Evolutionary conservation across 495 filamentous ascomycete species (phyloP).

Genomic region (Cercophora samala): DNA sequence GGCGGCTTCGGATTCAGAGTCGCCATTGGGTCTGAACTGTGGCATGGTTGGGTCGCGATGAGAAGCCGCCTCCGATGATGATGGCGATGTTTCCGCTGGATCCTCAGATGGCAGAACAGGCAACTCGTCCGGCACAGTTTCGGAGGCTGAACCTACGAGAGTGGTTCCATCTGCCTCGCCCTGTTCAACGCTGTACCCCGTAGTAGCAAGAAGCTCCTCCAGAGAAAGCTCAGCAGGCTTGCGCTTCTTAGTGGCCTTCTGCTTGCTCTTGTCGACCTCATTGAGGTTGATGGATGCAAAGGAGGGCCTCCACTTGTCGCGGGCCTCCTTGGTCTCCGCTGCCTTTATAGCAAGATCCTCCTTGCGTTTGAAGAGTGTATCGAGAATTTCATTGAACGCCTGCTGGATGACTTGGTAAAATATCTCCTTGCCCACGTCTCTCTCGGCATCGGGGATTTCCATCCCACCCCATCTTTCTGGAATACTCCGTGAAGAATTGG

Average conservation of each 20-base stretch:
- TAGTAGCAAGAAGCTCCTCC: conserved; percentile 47
- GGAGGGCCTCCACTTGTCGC: conserved; percentile 51
- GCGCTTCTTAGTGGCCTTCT: neutral
- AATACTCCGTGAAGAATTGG: conserved; percentile 75
- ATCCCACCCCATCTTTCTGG: conserved; percentile 81
- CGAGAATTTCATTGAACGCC: conserved; percentile 86
- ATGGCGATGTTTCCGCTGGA: neutral
- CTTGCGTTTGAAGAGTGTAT: conserved; percentile 74
- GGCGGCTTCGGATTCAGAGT: conserved; percentile 17
- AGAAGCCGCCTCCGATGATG: conserved; percentile 11
- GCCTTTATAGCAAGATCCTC: conserved; percentile 74
- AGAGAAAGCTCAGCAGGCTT: conserved; percentile 39
- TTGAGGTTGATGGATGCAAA: conserved; percentile 50
- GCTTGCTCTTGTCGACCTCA: conserved; percentile 31
- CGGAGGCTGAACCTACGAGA: neutral
- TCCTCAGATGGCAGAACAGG: neutral
- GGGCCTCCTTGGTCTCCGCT: conserved; percentile 58
- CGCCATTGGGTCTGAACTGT: conserved; percentile 52
- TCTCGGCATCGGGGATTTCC: conserved; percentile 75
- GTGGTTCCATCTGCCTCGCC: neutral
- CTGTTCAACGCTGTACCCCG: conserved; percentile 48
- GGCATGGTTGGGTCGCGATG: conserved; percentile 66
- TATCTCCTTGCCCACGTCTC: conserved; percentile 80
- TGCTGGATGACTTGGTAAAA: conserved; percentile 87
- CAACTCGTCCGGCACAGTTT: conserved; percentile 22